These are phyloP conservation scores for Syncephalastrum contaminatum DNA, from an alignment of 371 early-diverging fungal genomes.

Conservation along the genomic window DNA sequence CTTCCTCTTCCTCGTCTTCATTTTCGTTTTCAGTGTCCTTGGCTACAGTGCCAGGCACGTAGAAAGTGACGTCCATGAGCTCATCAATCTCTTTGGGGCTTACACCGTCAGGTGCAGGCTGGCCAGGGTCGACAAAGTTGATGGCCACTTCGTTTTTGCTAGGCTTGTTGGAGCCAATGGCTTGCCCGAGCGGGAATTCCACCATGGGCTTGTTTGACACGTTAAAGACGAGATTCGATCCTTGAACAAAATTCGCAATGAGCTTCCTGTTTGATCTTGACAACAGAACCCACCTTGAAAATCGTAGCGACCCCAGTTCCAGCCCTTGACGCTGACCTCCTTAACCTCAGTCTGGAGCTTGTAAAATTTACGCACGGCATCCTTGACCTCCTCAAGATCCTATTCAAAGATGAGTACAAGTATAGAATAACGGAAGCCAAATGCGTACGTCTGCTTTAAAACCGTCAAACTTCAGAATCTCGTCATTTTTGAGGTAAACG, in stretches of 20 bases:
- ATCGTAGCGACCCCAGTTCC: conserved; percentile 96
- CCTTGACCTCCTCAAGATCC: conserved; percentile 79
- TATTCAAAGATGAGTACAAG: conserved; percentile 27
- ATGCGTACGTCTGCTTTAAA: conserved; percentile 73
- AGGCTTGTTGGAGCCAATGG: conserved; percentile 84
- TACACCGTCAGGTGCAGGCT: conserved; percentile 53
- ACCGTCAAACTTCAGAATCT: conserved; percentile 84
- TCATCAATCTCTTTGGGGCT: conserved; percentile 67
- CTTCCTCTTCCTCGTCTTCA: conserved; percentile 64
- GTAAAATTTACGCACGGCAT: conserved; percentile 68
- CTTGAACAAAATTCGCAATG: conserved; percentile 25
- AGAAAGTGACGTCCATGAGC: conserved; percentile 91
- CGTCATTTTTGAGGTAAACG: conserved; percentile 69
- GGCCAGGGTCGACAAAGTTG: conserved; percentile 79
- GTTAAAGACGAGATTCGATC: conserved; percentile 76
- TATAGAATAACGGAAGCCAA: conserved; percentile 2
- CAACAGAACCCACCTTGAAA: conserved; percentile 57
- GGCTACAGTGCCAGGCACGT: conserved; percentile 83
- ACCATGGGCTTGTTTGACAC: conserved; percentile 85
- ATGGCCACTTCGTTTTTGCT: conserved; percentile 92
- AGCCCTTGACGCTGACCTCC: conserved; percentile 88
- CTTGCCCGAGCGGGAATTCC: conserved; percentile 88
- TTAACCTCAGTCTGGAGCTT: conserved; percentile 74
- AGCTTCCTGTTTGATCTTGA: neutral
- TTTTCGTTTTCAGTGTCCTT: conserved; percentile 53